Evolutionary conservation across 2,329 filamentous ascomycete species (phyloP), one percentile per base, ranked within the genome.

Genomic region (Hypoxylon sp.): DNA sequence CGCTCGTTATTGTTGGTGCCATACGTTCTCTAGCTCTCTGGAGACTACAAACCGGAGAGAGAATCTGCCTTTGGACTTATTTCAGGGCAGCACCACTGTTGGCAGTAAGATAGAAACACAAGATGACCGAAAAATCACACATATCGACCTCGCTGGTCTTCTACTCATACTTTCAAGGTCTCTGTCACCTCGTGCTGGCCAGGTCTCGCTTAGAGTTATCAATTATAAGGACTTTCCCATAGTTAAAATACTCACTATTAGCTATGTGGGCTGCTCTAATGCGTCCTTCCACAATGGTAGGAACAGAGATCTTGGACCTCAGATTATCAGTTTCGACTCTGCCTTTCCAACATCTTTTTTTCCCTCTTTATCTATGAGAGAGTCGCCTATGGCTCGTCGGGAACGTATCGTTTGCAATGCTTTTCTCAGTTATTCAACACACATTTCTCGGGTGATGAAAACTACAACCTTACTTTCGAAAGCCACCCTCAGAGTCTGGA

Each of bases 351-450:
- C 55, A 16, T 22, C 55, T 14, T 12, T 45, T 16, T 26, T 44
- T 33, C 45, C 46, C 20, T 6, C 36, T 30, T 16, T 22, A 12
- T 44, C 55, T 2, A 24, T 51, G 18, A 30, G 22, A 18, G 22
- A 50, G 9, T 58, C 54, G 2, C 24, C 44, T 49, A 20, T 42
- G 26, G 54, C 20, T 11, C 30, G 9, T 60, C 30, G 56, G 49
- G 2, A 58, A 53, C 16, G 30, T 44, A 16, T 45, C 38, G n/a
- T 61, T 56, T 36, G 33, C 45, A 14, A 14, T 50, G 44, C 14
- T 51, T 61, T 18, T 61, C 44, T 33, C 45, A 61, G 33, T 18
- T 61, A 28, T 36, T 56, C 18, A 61, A 55, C 20, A 51, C 11
- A 32, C 53, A 55, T 36, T 61, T 51, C 51, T 50, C 24, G 5